A percentile compares a stretch with the other conserved stretches of the same genome.
These are phyloP conservation scores for Elongisporangium prolatum DNA, from an alignment of 352 stramenopile genomes.

Conservation along the genomic window DNA sequence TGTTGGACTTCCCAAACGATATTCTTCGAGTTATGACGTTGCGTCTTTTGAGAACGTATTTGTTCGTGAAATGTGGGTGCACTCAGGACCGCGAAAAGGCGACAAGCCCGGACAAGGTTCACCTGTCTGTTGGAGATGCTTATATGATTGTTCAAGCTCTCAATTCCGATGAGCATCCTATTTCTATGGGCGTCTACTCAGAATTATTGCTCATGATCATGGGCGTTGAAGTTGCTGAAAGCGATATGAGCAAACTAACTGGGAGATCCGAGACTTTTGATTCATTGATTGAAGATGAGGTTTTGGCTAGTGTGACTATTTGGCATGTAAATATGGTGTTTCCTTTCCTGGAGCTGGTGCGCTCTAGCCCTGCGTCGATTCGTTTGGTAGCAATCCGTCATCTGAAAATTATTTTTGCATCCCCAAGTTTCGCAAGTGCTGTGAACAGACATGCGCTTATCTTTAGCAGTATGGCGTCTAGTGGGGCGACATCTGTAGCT, in stretches of 20 bases:
- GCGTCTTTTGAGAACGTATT: conserved; percentile 69
- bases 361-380: conserved; percentile 48
- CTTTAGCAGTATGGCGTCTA: conserved; percentile 69
- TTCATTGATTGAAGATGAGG: conserved; percentile 51
- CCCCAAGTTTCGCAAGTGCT: conserved; percentile 49
- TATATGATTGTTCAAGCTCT: conserved; percentile 81
- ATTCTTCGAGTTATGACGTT: conserved; percentile 78
- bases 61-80: conserved; percentile 75
- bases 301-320: conserved; percentile 40
- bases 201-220: conserved; percentile 74
- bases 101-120: conserved; percentile 64
- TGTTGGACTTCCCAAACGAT: conserved; percentile 72
- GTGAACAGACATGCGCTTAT: conserved; percentile 79
- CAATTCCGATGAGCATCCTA: conserved; percentile 53
- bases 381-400: conserved; percentile 59
- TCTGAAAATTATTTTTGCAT: conserved; percentile 62
- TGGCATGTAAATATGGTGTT: conserved; percentile 71
- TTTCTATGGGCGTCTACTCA: conserved; percentile 78
- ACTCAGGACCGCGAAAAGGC: conserved; percentile 56
- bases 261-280: conserved; percentile 44
- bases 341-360: conserved; percentile 52
- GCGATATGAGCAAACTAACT: conserved; percentile 41
- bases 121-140: conserved; percentile 70
- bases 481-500: conserved; percentile 57
- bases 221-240: conserved; percentile 62